Evolutionary conservation across 2,329 filamentous ascomycete genomes (phyloP).

Genomic region (Pseudogymnoascus sp.): DNA sequence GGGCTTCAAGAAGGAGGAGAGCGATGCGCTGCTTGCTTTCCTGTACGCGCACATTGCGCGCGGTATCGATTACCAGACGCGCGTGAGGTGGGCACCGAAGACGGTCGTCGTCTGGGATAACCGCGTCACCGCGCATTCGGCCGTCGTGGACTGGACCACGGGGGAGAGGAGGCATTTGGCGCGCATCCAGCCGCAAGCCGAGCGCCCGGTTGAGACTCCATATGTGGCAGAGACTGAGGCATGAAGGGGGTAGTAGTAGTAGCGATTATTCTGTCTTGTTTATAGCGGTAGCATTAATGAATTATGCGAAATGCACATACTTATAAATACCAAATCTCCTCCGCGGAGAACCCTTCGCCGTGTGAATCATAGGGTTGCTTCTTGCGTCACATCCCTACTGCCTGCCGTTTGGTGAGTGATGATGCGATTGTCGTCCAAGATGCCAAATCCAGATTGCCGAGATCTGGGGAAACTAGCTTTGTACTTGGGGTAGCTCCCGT

Average conservation of each 20-base stretch:
- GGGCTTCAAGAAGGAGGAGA: slow-evolving; percentile 79
- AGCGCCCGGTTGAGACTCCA: slow-evolving; percentile 65
- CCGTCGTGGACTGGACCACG: slow-evolving; percentile 70
- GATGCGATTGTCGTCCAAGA: slow-evolving; percentile 7
- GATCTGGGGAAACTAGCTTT: not conserved
- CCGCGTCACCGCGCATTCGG: slow-evolving; percentile 69
- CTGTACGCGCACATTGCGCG: slow-evolving; percentile 64
- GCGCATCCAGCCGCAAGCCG: slow-evolving; percentile 73
- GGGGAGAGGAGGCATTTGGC: slow-evolving; percentile 71
- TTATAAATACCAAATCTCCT: not conserved
- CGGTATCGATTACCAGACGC: slow-evolving; percentile 61
- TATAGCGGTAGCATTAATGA: slow-evolving; percentile 7
- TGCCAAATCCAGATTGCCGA: slow-evolving; percentile 2
- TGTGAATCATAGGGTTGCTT: not conserved
- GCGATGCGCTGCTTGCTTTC: slow-evolving; percentile 65
- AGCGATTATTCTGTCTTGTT: slow-evolving; percentile 60
- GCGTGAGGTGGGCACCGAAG: slow-evolving; percentile 65
- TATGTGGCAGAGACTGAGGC: slow-evolving; percentile 21
- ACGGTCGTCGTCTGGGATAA: slow-evolving; percentile 83
- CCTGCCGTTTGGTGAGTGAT: not conserved
- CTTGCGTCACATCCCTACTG: not conserved
- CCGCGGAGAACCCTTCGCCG: not conserved
- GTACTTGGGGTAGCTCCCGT: not conserved
- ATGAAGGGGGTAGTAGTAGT: slow-evolving; percentile 58
- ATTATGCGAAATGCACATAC: slow-evolving; percentile 5